Evolutionary conservation across 2,329 filamentous ascomycete species (phyloP).

Genomic region (Pyricularia sp.): DNA sequence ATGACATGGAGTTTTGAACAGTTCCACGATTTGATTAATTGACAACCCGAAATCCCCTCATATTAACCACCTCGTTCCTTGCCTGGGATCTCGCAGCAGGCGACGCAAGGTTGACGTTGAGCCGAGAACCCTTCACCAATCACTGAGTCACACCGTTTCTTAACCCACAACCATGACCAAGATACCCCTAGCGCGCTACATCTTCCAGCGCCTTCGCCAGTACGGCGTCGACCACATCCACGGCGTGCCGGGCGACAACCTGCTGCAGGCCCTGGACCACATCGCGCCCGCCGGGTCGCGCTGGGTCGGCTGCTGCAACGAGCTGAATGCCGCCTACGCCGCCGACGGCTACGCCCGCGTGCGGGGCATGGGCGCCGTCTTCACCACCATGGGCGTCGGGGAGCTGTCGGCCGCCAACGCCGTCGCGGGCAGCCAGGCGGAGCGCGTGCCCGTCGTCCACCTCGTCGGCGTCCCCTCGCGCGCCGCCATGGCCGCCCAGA

Average conservation of each 20-base stretch:
- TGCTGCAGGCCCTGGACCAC: slow-evolving; percentile 60
- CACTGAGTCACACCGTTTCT: no score
- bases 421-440: slow-evolving; percentile 64
- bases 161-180: not conserved
- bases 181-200: slow-evolving; percentile 34
- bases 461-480: slow-evolving; percentile 48
- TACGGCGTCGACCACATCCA: slow-evolving; percentile 57
- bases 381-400: slow-evolving; percentile 71
- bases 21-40: no score
- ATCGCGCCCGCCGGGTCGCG: slow-evolving; percentile 46
- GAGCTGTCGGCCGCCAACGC: slow-evolving; percentile 68
- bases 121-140: not conserved
- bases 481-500: slow-evolving; percentile 9
- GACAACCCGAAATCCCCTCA: no score
- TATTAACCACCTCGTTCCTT: no score
- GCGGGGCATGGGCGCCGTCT: slow-evolving; percentile 58
- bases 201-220: slow-evolving; percentile 55
- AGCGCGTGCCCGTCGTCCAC: slow-evolving; percentile 63
- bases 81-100: not conserved
- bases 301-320: slow-evolving; percentile 64
- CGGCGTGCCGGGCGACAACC: slow-evolving; percentile 66
- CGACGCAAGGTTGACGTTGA: not conserved
- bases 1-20: no score
- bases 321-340: slow-evolving; percentile 67
- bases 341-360: slow-evolving; percentile 73